Base-by-base conservation (phyloP, 2,329 filamentous ascomycete species). In the Botrytis aclada region DNA sequence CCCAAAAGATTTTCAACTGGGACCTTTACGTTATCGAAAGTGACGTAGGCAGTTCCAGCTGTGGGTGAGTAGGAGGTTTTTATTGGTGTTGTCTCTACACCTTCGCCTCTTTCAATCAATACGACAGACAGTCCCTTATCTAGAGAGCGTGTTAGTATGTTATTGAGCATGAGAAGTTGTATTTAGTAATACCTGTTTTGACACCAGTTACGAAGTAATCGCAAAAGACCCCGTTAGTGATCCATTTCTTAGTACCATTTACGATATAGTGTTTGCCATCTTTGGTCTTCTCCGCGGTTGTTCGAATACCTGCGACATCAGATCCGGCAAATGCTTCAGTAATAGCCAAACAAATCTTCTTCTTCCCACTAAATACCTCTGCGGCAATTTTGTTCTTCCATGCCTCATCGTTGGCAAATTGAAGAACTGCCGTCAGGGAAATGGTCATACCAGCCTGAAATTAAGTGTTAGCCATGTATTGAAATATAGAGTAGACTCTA, bases 341-440 rank as follows among this genome's bases (percentile, higher is more conserved):
- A 79, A 97, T 94, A 70, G 93, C 93, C 4, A 97, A 85, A 80
- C 92, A 95, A 80, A 96, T 93, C 86, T 95, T 95, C 88, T 96
- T 96, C 86, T 90, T 89, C 74, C 93, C 93, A 63, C 87, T 88
- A 76, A 97, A 87, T 63, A 93, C 90, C 78, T 96, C 92, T 51
- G 89, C 85, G 47, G 90, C 88, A 64, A 97, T 86, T 70, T 86
- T 86, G 77, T 90, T 86, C 83, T 90, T 90, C 78, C 93, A 87
- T 60, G 84, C 84, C 72, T 88, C 84, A 78, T 95, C 87, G 69
- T 87, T 88, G 81, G 92, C 88, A 86, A 91, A 97, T 84, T 95
- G 91, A 80, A 94, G 87, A 37, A 97, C 88, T 18, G 93, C 93
- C 1, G 93, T 93, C 76, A 97, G 83, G 56, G 90, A 90, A 77